A percentile compares a stretch with the other conserved stretches of the same genome.
Evolutionary conservation across 305 asterid species (phyloP).

Genomic region (Fraxinus angustifolia): DNA sequence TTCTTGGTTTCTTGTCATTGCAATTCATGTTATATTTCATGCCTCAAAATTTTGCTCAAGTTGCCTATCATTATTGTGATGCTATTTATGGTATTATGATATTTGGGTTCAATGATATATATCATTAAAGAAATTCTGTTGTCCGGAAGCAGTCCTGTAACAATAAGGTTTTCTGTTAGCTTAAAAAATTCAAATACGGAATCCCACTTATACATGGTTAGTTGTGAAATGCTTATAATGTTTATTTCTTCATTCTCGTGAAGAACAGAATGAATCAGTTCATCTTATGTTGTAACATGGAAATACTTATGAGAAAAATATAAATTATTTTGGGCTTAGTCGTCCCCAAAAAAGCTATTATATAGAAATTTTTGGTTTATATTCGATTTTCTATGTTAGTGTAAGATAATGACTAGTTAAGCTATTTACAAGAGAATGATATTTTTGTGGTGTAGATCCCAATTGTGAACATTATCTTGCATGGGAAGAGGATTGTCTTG

Average conservation of each 20-base stretch:
- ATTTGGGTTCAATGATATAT: neutral
- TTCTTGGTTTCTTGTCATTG: slow-evolving; percentile 3
- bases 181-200: slow-evolving; percentile 11
- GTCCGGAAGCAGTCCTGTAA: neutral
- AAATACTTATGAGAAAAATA: neutral
- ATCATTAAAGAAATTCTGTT: neutral
- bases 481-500: slow-evolving; percentile 12
- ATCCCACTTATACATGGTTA: slow-evolving; percentile 9
- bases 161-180: slow-evolving; percentile 12
- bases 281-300: neutral
- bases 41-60: neutral
- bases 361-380: neutral
- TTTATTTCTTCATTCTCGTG: slow-evolving; percentile 1
- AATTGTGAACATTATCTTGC: slow-evolving; percentile 4
- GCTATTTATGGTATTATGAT: neutral
- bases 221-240: slow-evolving; percentile 9
- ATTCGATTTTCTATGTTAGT: neutral
- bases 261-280: neutral
- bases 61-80: neutral
- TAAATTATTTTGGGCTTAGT: neutral
- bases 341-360: neutral
- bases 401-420: neutral
- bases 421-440: neutral
- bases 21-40: slow-evolving; percentile 1
- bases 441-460: neutral